These are phyloP conservation scores for Infundibulicybe gibba DNA, from an alignment of 768 basidiomycete genomes.

Conservation along the genomic window DNA sequence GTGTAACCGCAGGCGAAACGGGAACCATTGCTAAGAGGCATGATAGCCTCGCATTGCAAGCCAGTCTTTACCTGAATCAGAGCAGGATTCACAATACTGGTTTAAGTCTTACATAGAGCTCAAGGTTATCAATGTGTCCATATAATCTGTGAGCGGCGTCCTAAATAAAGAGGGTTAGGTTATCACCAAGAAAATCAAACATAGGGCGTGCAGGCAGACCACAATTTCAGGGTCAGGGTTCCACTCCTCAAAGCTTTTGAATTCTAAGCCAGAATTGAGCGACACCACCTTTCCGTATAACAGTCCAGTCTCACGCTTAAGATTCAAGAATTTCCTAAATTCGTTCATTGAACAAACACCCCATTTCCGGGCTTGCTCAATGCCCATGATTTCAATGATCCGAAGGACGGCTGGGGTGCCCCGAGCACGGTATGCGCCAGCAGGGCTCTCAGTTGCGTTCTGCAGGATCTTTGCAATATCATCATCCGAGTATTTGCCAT, in stretches of 20 bases:
- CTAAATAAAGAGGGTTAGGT: background rate
- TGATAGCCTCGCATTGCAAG: conserved; percentile 27
- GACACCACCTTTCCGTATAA: background rate
- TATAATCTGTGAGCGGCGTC: conserved; percentile 26
- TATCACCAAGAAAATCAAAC: background rate
- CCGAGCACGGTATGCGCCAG: conserved; percentile 44
- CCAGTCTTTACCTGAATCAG: conserved; percentile 14
- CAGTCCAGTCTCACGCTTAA: conserved; percentile 30
- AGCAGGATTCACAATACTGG: background rate
- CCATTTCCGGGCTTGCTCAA: conserved; percentile 51
- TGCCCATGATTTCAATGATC: conserved; percentile 54
- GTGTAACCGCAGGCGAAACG: conserved; percentile 27
- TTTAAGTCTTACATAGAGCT: conserved; percentile 23
- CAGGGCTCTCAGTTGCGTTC: conserved; percentile 39
- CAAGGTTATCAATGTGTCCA: conserved; percentile 28
- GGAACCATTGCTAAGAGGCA: conserved; percentile 23
- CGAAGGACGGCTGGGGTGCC: conserved; percentile 43
- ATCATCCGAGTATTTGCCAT: conserved; percentile 48
- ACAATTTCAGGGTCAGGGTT: conserved; percentile 42
- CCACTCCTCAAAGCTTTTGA: conserved; percentile 52
- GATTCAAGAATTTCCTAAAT: conserved; percentile 46
- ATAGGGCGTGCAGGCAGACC: conserved; percentile 20
- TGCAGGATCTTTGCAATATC: conserved; percentile 46
- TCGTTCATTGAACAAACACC: conserved; percentile 57
- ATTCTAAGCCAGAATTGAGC: conserved; percentile 19